Conservation (phyloP, 768 basidiomycete species). For the Lentinula aciculospora region DNA sequence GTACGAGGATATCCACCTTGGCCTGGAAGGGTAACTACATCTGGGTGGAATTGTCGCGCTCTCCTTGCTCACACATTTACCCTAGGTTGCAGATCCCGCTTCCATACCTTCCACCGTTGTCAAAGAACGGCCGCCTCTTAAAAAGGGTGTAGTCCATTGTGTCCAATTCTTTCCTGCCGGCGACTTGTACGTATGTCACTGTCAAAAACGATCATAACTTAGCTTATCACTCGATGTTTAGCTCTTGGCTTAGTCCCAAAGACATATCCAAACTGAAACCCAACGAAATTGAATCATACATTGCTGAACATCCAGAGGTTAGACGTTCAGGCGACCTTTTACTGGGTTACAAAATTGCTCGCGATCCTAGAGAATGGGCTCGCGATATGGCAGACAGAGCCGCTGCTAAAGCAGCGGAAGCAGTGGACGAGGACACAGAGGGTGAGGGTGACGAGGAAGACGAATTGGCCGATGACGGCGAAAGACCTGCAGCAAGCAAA, state of each 20-base stretch:
- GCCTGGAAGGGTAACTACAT: constrained; percentile 82
- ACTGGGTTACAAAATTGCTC: constrained; percentile 66
- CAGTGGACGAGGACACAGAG: constrained; percentile 14
- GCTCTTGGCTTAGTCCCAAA: constrained; percentile 79
- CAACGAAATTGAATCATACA: constrained; percentile 80
- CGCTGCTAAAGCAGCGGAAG: constrained; percentile 30
- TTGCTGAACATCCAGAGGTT: constrained; percentile 73
- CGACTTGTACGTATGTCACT: constrained; percentile 69
- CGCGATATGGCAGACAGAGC: constrained; percentile 21
- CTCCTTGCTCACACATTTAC: background rate
- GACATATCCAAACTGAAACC: constrained; percentile 76
- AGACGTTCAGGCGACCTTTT: constrained; percentile 57
- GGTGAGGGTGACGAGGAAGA: constrained; percentile 44
- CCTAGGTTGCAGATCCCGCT: constrained; percentile 77
- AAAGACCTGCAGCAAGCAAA: background rate
- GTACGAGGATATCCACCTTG: constrained; percentile 92
- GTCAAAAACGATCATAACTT: background rate
- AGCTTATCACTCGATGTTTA: constrained; percentile 20
- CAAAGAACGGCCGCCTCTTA: constrained; percentile 66
- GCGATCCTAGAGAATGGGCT: constrained; percentile 60
- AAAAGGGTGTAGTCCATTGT: constrained; percentile 66
- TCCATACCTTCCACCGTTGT: constrained; percentile 53
- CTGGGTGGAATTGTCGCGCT: background rate
- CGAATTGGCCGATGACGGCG: constrained; percentile 36
- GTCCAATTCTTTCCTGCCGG: constrained; percentile 88